These are phyloP conservation scores for Alnus glutinosa DNA, from an alignment of 306 rosid genomes.

Conservation along the genomic window DNA sequence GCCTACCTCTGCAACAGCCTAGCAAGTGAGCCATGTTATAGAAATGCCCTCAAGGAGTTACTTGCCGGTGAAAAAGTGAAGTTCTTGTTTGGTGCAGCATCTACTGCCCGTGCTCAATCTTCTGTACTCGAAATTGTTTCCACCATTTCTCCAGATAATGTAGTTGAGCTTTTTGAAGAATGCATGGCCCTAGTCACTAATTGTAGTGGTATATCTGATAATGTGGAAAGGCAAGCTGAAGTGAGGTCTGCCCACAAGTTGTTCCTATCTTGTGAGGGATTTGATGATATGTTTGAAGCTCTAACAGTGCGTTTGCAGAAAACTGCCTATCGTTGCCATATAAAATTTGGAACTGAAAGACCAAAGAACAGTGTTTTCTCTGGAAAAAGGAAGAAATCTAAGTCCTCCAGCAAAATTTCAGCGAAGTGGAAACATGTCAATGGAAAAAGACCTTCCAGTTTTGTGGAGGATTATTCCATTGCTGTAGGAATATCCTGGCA, in stretches of 20 bases:
- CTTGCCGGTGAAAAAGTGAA: slow-evolving; percentile 60
- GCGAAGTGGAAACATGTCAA: slow-evolving; percentile 45
- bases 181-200: slow-evolving; percentile 58
- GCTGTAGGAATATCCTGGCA: slow-evolving; percentile 89
- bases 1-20: slow-evolving; percentile 58
- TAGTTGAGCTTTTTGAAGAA: slow-evolving; percentile 58
- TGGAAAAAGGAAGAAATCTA: slow-evolving; percentile 48
- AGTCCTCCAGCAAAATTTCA: slow-evolving; percentile 50
- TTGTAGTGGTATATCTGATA: slow-evolving; percentile 73
- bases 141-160: slow-evolving; percentile 54
- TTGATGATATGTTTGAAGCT: slow-evolving; percentile 74
- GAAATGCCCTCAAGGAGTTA: slow-evolving; percentile 56
- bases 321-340: slow-evolving; percentile 78
- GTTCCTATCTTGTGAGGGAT: slow-evolving; percentile 62
- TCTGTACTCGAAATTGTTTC: slow-evolving; percentile 71
- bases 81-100: slow-evolving; percentile 52
- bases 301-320: slow-evolving; percentile 64
- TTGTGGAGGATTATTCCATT: slow-evolving; percentile 78
- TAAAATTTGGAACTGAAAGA: slow-evolving; percentile 65
- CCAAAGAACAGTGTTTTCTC: slow-evolving; percentile 46
- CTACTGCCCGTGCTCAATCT: slow-evolving; percentile 65
- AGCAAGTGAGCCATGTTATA: slow-evolving; percentile 45
- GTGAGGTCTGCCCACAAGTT: slow-evolving; percentile 81
- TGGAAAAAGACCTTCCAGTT: slow-evolving; percentile 45
- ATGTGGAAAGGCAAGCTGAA: slow-evolving; percentile 71